These are phyloP conservation scores for Tetracladium setigerum DNA, from an alignment of 495 filamentous ascomycete species.

Conservation along the genomic window DNA sequence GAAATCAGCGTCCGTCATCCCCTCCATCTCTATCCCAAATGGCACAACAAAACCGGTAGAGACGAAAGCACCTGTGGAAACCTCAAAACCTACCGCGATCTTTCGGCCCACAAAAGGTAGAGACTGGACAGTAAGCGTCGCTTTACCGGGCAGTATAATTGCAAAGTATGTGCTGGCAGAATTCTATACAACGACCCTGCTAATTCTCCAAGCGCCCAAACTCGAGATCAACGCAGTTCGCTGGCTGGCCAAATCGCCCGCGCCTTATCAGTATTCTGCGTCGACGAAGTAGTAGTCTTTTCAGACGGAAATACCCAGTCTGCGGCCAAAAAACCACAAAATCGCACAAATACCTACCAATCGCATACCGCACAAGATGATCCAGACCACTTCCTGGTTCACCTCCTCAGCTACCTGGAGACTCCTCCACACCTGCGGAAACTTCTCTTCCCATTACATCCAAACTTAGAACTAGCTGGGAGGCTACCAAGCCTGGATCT, in stretches of 20 bases:
- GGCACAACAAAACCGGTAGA: background rate
- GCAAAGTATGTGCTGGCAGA: constrained; percentile 37
- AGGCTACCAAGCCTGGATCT: constrained; percentile 64
- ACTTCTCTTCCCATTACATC: constrained; percentile 60
- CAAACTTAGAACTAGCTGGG: constrained; percentile 57
- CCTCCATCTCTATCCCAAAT: constrained; percentile 3
- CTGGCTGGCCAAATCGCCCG: constrained; percentile 64
- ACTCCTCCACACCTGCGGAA: constrained; percentile 67
- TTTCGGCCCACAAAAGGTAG: constrained; percentile 41
- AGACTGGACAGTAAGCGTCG: constrained; percentile 47
- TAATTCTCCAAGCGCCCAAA: constrained; percentile 35
- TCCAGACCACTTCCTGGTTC: constrained; percentile 62
- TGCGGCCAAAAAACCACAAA: constrained; percentile 6
- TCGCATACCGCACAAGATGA: constrained; percentile 39
- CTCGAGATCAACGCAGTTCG: constrained; percentile 56
- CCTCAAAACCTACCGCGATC: constrained; percentile 48
- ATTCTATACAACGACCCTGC: background rate
- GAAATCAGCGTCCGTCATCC: background rate
- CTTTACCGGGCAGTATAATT: constrained; percentile 51
- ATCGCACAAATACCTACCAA: constrained; percentile 17
- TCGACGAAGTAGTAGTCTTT: constrained; percentile 73
- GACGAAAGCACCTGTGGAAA: constrained; percentile 27
- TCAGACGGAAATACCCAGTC: constrained; percentile 42
- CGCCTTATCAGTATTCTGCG: constrained; percentile 63
- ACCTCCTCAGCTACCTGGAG: constrained; percentile 68